Evolutionary conservation across 108 stramenopile genomes (phyloP), one percentile per base, ranked within the genome.

Genomic region (Nitzschia sp.): DNA sequence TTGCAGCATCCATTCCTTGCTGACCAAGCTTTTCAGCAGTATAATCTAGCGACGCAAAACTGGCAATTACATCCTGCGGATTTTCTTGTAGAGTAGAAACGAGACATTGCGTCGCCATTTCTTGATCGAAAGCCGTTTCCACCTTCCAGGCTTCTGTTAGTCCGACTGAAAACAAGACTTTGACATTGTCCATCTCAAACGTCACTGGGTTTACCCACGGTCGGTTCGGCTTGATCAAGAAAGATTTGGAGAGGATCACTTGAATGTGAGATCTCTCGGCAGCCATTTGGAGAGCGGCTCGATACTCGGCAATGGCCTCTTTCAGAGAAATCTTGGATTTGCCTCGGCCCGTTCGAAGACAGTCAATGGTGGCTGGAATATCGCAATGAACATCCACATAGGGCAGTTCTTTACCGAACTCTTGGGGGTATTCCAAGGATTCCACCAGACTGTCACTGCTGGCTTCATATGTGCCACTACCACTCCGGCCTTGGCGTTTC

Each of bases 31-130:
- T 30, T 2, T 25, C 66, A 18, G 30, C 47, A 19, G 68, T 19
- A 67, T 77, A 77, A 46, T 77, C 76, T 26, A 77, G 64, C 15
- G 28, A 34, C 21, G 71, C 64, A 59, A 18, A 72, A 6, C 54
- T 30, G 3, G 53, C 73, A 55, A 65, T 61, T 4, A 67, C 65
- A 19, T 30, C 21, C 19, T 65, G 11, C n/a, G n/a, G n/a, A 24
- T 65, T 28, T 6, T 62, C 60, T 19, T 62, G 11, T 15, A 62
- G 3, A 26, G 60, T 62, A 9, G 35, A 23, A 3, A 49, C 3
- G 4, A 65, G 38, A 28, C 9, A 48, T 18, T 65, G 46, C 9
- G 21, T 28, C 26, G 64, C 47, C 2, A 23, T 8, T 27, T 46
- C 46, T 54, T 42, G 18, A 29, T 62, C 47, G 27, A 2, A 25